Conservation (phyloP, 352 stramenopile species). For the Phytophthora lateralis region DNA sequence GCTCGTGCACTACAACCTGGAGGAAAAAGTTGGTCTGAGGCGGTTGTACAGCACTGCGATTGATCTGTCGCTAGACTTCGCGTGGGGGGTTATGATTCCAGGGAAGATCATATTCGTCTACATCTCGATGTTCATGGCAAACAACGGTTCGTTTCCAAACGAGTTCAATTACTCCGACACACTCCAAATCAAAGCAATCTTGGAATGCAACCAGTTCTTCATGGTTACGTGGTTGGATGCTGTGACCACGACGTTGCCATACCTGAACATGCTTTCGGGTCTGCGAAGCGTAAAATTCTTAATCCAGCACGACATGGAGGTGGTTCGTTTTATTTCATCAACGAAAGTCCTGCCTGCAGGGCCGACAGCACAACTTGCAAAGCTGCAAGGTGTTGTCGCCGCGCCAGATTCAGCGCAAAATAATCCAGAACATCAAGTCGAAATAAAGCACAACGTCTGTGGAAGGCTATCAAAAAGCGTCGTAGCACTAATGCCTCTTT, state of each 20-base stretch:
- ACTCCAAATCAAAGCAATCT: slow-evolving; percentile 30
- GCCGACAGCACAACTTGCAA: background rate
- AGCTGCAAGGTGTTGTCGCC: background rate
- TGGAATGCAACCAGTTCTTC: slow-evolving; percentile 49
- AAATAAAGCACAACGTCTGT: slow-evolving; percentile 11
- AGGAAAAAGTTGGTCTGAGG: slow-evolving; percentile 25
- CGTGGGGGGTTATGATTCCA: slow-evolving; percentile 35
- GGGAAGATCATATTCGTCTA: slow-evolving; percentile 43
- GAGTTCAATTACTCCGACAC: slow-evolving; percentile 41
- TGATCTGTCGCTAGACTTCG: slow-evolving; percentile 39
- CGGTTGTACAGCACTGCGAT: slow-evolving; percentile 33
- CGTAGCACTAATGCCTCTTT: slow-evolving; percentile 29
- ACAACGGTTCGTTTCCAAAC: slow-evolving; percentile 26
- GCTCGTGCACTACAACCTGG: slow-evolving; percentile 29
- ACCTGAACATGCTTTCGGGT: slow-evolving; percentile 41
- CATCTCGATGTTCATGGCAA: slow-evolving; percentile 27
- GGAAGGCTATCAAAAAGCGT: slow-evolving; percentile 10
- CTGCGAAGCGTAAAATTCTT: slow-evolving; percentile 38
- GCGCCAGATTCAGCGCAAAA: background rate
- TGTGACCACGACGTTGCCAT: slow-evolving; percentile 37
- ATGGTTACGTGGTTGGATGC: slow-evolving; percentile 37
- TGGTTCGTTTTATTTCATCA: slow-evolving; percentile 8
- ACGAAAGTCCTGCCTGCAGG: slow-evolving; percentile 7
- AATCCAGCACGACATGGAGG: slow-evolving; percentile 35
- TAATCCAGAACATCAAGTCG: background rate